Conservation (phyloP, 106 monocot species). For the Allium fistulosum region DNA sequence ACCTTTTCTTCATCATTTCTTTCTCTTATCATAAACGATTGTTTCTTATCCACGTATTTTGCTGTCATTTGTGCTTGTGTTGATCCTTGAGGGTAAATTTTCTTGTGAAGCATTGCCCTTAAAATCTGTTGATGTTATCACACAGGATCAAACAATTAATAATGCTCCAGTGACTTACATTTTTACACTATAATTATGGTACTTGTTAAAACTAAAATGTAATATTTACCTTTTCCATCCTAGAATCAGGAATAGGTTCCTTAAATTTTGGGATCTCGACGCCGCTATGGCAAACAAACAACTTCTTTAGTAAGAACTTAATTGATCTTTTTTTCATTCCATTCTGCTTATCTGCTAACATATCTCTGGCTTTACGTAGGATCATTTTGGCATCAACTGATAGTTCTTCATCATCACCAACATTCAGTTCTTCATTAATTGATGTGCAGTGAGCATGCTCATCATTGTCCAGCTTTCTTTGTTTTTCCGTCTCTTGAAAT, state of each 20-base stretch:
- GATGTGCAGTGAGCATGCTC: neutral
- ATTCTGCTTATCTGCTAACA: neutral
- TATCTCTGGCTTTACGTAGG: neutral
- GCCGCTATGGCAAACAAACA: constrained; percentile 6
- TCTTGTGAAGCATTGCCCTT: constrained; percentile 53
- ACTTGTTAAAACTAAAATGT: too few relatives aligned
- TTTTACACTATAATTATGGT: too few relatives aligned
- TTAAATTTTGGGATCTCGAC: constrained; percentile 2
- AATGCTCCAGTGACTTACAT: too few relatives aligned
- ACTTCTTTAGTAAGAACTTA: constrained; percentile 12
- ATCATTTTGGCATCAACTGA: neutral
- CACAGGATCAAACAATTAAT: too few relatives aligned
- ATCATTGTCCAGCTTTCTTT: neutral
- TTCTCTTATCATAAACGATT: neutral
- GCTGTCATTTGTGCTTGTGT: constrained; percentile 11
- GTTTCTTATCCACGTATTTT: constrained; percentile 1
- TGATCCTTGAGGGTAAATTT: constrained; percentile 39
- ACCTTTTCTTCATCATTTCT: constrained; percentile 3
- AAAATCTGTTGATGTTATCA: constrained; percentile 21
- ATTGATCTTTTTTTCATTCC: constrained; percentile 3
- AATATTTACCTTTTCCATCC: constrained; percentile 8
- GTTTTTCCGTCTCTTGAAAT: neutral
- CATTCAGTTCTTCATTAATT: neutral
- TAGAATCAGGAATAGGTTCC: constrained; percentile 13
- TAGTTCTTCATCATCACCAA: neutral